phyloP scores from a whole-genome alignment of 257 asterid genomes.

The Ligustrum vulgare region DNA sequence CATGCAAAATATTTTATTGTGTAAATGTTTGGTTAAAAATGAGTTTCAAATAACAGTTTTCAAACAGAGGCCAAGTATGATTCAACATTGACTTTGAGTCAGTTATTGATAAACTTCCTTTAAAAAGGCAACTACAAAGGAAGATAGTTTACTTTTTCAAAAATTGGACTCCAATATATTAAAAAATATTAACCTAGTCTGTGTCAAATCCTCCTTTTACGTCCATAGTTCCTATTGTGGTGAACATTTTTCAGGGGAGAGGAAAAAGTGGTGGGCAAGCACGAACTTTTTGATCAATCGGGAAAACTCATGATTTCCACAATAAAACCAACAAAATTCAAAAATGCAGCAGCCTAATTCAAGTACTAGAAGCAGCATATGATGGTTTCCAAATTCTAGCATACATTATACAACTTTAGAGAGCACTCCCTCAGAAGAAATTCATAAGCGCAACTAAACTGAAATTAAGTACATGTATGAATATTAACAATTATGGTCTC shows the following conservation, averaged over 20 bases:
- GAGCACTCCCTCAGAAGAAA: conserved; percentile 19
- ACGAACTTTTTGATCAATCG: conserved; percentile 6
- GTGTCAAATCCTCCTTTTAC: neutral
- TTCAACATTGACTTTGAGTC: too few species aligned
- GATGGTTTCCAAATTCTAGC: neutral
- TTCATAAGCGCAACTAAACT: conserved; percentile 15
- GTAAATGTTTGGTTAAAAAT: too few species aligned
- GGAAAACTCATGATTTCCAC: neutral
- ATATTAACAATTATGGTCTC: neutral
- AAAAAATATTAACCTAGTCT: neutral
- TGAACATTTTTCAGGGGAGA: conserved; percentile 1
- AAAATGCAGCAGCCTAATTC: conserved; percentile 13
- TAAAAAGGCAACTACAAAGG: neutral
- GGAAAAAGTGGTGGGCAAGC: neutral
- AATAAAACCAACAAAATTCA: neutral
- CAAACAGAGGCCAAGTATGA: too few species aligned
- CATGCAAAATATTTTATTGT: too few species aligned
- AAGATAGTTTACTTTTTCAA: neutral
- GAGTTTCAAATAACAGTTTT: too few species aligned
- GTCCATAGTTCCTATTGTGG: neutral
- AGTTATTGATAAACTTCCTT: too few species aligned
- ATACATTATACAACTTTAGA: conserved; percentile 1
- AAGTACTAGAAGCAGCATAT: conserved; percentile 5
- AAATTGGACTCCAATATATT: neutral
- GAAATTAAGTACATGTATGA: conserved; percentile 1